Evolutionary conservation across 306 rosid species (phyloP).

Genomic region (Dalbergia oliveri): DNA sequence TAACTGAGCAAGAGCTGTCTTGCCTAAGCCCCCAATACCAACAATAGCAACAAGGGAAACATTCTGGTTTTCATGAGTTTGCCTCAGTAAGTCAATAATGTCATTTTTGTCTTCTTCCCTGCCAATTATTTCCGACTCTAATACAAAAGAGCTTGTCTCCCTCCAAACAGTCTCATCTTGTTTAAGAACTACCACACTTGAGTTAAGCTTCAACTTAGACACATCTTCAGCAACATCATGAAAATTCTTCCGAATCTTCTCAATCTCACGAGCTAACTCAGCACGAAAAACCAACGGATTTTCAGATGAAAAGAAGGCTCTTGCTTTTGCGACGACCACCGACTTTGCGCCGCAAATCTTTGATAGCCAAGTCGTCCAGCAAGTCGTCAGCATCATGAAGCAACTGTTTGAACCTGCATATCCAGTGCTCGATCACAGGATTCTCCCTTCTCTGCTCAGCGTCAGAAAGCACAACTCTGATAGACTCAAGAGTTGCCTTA

Average conservation of each 20-base stretch:
- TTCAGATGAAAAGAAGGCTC: slow-evolving; percentile 1
- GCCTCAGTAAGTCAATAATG: background rate
- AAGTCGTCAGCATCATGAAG: slow-evolving; percentile 15
- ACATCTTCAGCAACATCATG: background rate
- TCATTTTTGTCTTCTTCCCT: slow-evolving; percentile 3
- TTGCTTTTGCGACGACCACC: background rate
- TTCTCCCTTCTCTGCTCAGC: slow-evolving; percentile 3
- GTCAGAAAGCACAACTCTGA: background rate
- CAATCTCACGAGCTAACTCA: background rate
- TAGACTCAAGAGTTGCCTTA: background rate
- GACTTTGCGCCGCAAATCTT: background rate
- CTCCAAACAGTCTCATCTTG: background rate
- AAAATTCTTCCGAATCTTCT: background rate
- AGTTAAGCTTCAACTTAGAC: background rate
- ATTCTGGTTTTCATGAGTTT: background rate
- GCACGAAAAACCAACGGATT: background rate
- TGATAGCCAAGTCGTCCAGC: background rate
- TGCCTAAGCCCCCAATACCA: slow-evolving; percentile 45
- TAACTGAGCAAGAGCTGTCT: slow-evolving; percentile 39
- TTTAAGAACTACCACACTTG: background rate
- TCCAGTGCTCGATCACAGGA: background rate
- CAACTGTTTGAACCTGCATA: background rate
- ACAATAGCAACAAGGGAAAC: slow-evolving; percentile 15
- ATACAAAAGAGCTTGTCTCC: slow-evolving; percentile 16
- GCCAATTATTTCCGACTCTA: background rate